Conservation (phyloP, 441 rosid genomes). For the Pelargonium myrrhifolium region DNA sequence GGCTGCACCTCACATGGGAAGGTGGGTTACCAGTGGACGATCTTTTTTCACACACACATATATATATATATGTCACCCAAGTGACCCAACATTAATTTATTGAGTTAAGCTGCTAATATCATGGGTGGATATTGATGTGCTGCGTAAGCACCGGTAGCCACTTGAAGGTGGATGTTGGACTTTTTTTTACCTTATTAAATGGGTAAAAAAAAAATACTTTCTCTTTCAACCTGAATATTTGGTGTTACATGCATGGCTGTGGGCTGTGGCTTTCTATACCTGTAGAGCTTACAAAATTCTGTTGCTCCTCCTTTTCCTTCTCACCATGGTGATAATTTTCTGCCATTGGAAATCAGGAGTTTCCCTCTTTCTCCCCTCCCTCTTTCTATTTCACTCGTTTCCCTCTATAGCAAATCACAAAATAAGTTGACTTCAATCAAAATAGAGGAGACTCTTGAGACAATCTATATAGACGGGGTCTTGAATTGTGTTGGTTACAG, state of each 20-base stretch:
- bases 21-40: no score
- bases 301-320: constrained; percentile 35
- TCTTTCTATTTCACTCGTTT: constrained; percentile 8
- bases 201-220: constrained; percentile 5
- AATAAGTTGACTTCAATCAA: constrained; percentile 3
- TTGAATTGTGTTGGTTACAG: constrained; percentile 1
- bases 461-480: background rate
- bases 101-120: background rate
- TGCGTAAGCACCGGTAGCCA: constrained; percentile 1
- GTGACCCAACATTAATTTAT: background rate
- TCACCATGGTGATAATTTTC: constrained; percentile 27
- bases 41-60: no score
- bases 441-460: constrained; percentile 1
- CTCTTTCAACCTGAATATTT: constrained; percentile 17
- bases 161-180: constrained; percentile 15
- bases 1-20: no score
- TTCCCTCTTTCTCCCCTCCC: constrained; percentile 16
- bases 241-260: constrained; percentile 61
- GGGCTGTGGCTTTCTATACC: constrained; percentile 40
- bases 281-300: constrained; percentile 51
- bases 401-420: constrained; percentile 21
- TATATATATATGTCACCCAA: no score
- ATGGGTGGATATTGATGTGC: background rate
- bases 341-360: constrained; percentile 19
- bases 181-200: background rate